Evolutionary conservation across 495 filamentous ascomycete species (phyloP).

Genomic region (Tuber brumale): DNA sequence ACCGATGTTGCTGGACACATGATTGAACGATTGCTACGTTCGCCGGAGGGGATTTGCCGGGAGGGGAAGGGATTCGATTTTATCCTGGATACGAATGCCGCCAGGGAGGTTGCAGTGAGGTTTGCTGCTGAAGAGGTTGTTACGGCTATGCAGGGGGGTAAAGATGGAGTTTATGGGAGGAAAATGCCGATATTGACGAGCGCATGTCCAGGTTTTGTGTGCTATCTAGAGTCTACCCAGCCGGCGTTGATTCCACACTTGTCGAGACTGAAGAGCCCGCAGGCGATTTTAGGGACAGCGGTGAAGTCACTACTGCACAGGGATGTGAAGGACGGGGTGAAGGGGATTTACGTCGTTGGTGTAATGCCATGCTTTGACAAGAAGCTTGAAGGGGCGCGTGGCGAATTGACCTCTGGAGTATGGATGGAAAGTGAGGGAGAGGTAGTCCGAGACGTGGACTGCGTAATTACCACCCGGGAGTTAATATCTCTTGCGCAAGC

Average conservation of each 20-base stretch:
- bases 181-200: constrained; percentile 73
- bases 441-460: constrained; percentile 77
- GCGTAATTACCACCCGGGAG: constrained; percentile 92
- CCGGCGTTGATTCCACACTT: constrained; percentile 86
- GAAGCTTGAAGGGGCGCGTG: constrained; percentile 90
- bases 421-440: constrained; percentile 49
- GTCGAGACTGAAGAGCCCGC: constrained; percentile 84
- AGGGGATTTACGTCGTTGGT: constrained; percentile 84
- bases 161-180: constrained; percentile 16
- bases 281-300: constrained; percentile 82
- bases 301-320: constrained; percentile 76
- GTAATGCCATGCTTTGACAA: constrained; percentile 99
- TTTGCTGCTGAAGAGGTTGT: constrained; percentile 89
- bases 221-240: constrained; percentile 96
- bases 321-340: constrained; percentile 52
- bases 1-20: constrained; percentile 68
- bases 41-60: constrained; percentile 61
- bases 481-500: constrained; percentile 79
- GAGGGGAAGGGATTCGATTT: constrained; percentile 75
- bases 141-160: constrained; percentile 40
- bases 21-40: constrained; percentile 72
- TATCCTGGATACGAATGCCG: constrained; percentile 78
- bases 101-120: constrained; percentile 64
- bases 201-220: constrained; percentile 95
- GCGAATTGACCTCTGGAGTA: constrained; percentile 74